Evolutionary conservation across 2,329 filamentous ascomycete genomes (phyloP), one percentile per base, ranked within the genome.

Genomic region (Trichoderma sp.): DNA sequence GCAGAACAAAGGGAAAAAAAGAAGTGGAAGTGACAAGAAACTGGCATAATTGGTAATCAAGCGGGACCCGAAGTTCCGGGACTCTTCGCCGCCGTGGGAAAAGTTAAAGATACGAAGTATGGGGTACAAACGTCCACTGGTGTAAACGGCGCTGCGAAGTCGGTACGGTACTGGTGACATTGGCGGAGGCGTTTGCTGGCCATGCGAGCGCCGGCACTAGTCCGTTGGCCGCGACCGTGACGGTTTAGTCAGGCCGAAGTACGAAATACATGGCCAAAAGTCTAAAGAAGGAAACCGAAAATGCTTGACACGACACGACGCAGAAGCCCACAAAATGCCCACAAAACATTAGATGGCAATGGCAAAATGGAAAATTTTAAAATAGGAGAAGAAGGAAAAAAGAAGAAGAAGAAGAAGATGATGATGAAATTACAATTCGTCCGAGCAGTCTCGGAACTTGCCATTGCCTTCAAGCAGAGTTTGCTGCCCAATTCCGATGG

Each of bases 71-170:
- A 50, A 47, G 65, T 32, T 30, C 55, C 28, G 65, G 65, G 65
- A 47, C 65, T 15, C 26, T n/a, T n/a, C 15, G 26, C 53, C 55
- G 34, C 43, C 11, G 62, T 20, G 23, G 55, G n/a, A 34, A 68
- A 61, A 68, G 65, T 59, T 47, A 32, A 68, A 61, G 53, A 68
- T 59, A 68, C 65, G 55, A 68, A 68, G 55, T 68, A 58, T 30
- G 53, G 34, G 65, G 50, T 68, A 68, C 65, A 43, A 30, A 2
- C 34, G 32, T 4, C 15, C 23, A 32, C 34, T 17, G 43, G 23
- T 50, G 55, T 43, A 55, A 53, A 30, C 34, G 59, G 36, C 43
- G 43, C n/a, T n/a, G 43, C 43, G 17, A 20, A 20, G 43, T 20
- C 43, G 43, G 43, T 39, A 39, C 36, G 36, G 36, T 39, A 39